phyloP scores from a whole-genome alignment of 176 grass and related monocot genomes.

The Rhynchospora pubera region DNA sequence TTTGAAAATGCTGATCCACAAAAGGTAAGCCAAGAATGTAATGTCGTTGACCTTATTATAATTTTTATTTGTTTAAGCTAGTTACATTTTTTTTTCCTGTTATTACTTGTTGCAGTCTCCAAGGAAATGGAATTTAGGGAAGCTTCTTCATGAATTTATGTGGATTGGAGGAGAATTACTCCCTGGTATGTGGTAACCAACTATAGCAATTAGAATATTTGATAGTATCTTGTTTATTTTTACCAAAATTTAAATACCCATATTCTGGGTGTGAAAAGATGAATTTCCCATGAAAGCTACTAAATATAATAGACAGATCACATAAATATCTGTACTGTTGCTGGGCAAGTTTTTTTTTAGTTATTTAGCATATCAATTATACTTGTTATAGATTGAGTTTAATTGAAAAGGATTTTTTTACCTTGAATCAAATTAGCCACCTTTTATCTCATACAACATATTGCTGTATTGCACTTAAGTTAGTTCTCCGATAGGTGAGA shows the following conservation, averaged over 20 bases:
- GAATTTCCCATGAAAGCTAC: neutral
- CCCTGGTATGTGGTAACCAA: conserved; percentile 35
- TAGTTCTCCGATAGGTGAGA: neutral
- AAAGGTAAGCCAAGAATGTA: conserved; percentile 30
- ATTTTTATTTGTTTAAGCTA: neutral
- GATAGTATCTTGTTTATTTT: neutral
- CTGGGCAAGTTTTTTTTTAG: neutral
- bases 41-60: conserved; percentile 4
- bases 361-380: neutral
- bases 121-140: conserved; percentile 56
- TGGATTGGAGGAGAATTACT: conserved; percentile 50
- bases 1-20: conserved; percentile 61
- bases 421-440: neutral
- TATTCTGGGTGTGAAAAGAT: neutral
- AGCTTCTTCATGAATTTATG: conserved; percentile 68
- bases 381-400: neutral
- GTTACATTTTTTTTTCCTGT: neutral
- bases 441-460: neutral
- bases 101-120: conserved; percentile 47
- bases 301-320: neutral
- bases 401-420: neutral
- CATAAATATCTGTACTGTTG: neutral
- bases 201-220: neutral
- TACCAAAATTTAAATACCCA: too few relatives aligned
- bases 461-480: neutral